Percentiles rank a stretch among this genome's conserved stretches.
Conservation (phyloP, 495 filamentous ascomycete genomes). For the Daldinia bambusicola region DNA sequence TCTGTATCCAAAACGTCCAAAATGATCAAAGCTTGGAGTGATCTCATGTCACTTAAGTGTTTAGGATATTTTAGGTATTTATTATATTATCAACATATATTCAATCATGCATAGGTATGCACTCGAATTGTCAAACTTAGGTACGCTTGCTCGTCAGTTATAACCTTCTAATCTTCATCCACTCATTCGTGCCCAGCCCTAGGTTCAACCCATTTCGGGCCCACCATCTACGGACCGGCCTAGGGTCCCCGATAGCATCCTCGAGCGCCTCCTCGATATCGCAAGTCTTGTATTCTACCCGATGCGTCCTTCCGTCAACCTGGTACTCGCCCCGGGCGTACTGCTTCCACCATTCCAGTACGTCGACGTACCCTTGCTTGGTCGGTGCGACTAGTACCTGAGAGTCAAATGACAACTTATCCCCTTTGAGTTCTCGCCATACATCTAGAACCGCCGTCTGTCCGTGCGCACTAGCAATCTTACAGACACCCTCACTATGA, state of each 20-base stretch:
- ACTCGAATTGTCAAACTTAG: neutral
- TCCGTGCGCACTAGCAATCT: constrained; percentile 85
- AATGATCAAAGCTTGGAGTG: neutral
- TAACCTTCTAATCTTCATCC: constrained; percentile 75
- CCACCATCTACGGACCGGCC: constrained; percentile 85
- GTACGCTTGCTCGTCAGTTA: constrained; percentile 22
- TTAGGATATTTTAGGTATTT: neutral
- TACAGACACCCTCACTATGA: constrained; percentile 79
- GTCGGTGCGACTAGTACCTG: constrained; percentile 90
- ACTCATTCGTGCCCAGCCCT: constrained; percentile 86
- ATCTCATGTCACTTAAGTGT: neutral
- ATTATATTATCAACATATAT: constrained; percentile 1
- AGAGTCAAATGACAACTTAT: constrained; percentile 87
- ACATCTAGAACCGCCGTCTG: constrained; percentile 84
- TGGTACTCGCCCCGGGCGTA: constrained; percentile 68
- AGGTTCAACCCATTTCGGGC: constrained; percentile 87
- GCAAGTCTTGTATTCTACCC: constrained; percentile 92
- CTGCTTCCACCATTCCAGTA: constrained; percentile 90
- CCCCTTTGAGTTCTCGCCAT: constrained; percentile 80
- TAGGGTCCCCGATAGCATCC: constrained; percentile 77
- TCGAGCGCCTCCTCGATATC: constrained; percentile 95
- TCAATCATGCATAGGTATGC: neutral
- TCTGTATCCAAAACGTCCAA: no score
- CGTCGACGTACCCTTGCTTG: constrained; percentile 82
- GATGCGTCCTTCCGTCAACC: constrained; percentile 55